Base-by-base conservation (phyloP, 176 grass and related monocot genomes). In the Avena insularis region DNA sequence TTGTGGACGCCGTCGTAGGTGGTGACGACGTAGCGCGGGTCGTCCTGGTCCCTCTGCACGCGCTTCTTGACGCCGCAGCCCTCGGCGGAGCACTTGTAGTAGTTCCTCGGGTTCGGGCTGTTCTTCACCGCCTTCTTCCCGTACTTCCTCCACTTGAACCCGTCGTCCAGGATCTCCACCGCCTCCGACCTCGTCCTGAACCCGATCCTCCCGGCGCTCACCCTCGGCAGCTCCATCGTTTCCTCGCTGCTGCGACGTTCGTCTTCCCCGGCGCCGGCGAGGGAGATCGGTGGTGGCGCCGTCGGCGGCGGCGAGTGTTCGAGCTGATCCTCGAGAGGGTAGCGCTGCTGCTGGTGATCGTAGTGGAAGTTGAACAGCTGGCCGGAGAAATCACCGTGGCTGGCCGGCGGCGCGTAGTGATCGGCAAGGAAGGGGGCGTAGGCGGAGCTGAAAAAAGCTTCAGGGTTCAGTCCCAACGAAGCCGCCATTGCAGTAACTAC, bases 81-180 rank as follows among this genome's bases (percentile, higher is more conserved):
- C 51, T 90, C 83, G 69, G 83, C 58, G 19, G 93, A 86, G 87
- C 90, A 95, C 73, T 79, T 82, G 79, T 84, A 95, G 70, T 95
- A 95, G 73, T 95, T 95, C 88, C 93, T 94, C 45, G 94, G 97
- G 80, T 98, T 98, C 54, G 92, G 90, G 89, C 92, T 98, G 79
- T 93, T 91, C 84, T 98, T 98, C 17, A 98, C 94, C 7, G 87
- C 87, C 47, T 98, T 98, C 80, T 98, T 98, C 12, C 97, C 97
- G 17, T 98, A 98, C 66, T 98, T 96, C 84, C 97, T 90, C 97
- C 97, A 98, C 73, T 98, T 98, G 82, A 94, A 98, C 12, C 97
- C 97, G 35, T 98, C 94, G 55, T 98, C 92, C 79, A 98, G 43
- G 19, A 96, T 91, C 77, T 98, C 97, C 57, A 94, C 83, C 27